Evolutionary conservation across 768 basidiomycete species (phyloP).

Genomic region (Tephrocybe sp.): DNA sequence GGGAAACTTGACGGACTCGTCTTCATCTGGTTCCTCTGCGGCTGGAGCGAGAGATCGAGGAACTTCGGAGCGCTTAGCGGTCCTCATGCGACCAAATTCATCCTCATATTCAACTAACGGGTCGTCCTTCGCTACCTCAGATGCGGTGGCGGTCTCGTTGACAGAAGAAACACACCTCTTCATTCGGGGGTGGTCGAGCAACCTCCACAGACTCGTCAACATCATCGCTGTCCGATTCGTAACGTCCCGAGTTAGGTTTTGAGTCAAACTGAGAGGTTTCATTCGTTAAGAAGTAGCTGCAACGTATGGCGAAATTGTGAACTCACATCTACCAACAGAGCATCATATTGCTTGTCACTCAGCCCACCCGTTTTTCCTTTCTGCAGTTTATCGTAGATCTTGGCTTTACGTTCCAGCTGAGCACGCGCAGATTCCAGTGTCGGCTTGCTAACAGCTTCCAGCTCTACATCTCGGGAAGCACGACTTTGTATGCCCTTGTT

Average conservation of each 20-base stretch:
- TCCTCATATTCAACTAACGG: constrained; percentile 85
- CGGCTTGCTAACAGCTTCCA: constrained; percentile 65
- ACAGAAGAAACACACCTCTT: constrained; percentile 31
- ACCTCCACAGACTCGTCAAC: constrained; percentile 75
- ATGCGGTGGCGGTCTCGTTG: neutral
- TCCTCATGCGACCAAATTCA: constrained; percentile 80
- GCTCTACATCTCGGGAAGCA: constrained; percentile 64
- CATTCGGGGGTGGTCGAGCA: constrained; percentile 39
- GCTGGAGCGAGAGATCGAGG: constrained; percentile 59
- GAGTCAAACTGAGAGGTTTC: constrained; percentile 57
- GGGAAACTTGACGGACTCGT: constrained; percentile 45
- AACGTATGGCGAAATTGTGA: neutral
- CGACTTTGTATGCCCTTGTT: constrained; percentile 73
- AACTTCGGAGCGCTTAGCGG: constrained; percentile 68
- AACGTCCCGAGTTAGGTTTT: constrained; percentile 45
- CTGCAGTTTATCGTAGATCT: constrained; percentile 74
- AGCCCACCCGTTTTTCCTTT: constrained; percentile 79
- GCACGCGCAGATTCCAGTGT: constrained; percentile 72
- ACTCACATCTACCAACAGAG: constrained; percentile 75
- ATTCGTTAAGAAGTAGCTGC: neutral
- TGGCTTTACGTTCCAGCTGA: constrained; percentile 72
- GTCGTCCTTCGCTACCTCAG: constrained; percentile 48
- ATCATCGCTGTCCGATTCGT: constrained; percentile 71
- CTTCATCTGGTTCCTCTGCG: constrained; percentile 48
- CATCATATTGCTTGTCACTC: constrained; percentile 69